These are phyloP conservation scores for Polygonum aviculare DNA, from an alignment of 148 eudicot species.

Conservation along the genomic window DNA sequence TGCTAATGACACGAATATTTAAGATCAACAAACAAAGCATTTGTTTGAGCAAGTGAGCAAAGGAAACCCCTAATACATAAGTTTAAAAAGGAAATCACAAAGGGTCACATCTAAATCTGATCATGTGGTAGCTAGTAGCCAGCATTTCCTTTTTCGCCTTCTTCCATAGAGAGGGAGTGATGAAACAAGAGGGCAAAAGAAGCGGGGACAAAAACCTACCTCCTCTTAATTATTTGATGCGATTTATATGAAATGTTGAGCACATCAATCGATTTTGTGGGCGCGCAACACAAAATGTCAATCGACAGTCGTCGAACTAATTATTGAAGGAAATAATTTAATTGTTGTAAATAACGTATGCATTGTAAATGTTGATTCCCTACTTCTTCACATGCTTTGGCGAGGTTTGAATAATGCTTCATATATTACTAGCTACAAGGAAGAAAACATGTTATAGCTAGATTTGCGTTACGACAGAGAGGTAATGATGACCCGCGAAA, in stretches of 20 bases:
- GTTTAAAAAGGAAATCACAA: not conserved
- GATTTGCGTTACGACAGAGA: too few species aligned
- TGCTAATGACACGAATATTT: not conserved
- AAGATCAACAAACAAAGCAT: not conserved
- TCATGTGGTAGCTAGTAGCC: not conserved
- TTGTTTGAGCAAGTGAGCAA: too few species aligned
- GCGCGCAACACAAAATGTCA: not conserved
- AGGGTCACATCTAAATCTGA: not conserved
- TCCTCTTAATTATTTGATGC: not conserved
- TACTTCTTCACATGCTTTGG: too few species aligned
- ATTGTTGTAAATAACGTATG: too few species aligned
- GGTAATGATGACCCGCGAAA: too few species aligned
- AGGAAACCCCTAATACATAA: not conserved
- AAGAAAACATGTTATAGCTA: too few species aligned
- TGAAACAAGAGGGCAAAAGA: slow-evolving; percentile 4
- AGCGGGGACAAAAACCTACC: not conserved
- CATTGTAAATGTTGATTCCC: too few species aligned
- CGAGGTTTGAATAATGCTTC: too few species aligned
- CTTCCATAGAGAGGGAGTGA: not conserved
- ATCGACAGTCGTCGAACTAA: not conserved
- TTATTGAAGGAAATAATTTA: too few species aligned
- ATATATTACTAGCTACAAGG: too few species aligned
- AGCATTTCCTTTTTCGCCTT: not conserved
- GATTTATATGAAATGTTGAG: not conserved
- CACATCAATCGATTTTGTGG: not conserved